Evolutionary conservation across 2,329 filamentous ascomycete species (phyloP).

Genomic region (Colletotrichum gigasporum): DNA sequence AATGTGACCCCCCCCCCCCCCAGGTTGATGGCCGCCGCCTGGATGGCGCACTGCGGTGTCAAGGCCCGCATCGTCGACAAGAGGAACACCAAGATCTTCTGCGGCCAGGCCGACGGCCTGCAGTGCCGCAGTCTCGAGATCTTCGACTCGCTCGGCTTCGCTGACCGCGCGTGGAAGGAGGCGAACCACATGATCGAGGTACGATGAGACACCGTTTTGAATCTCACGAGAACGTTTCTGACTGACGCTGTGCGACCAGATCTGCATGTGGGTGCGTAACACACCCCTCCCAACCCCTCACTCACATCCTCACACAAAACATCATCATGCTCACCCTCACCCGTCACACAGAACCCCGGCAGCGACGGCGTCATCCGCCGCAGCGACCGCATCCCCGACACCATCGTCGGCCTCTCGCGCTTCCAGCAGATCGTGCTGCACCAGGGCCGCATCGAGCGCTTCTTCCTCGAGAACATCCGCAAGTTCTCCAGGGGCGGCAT

Average conservation of each 20-base stretch:
- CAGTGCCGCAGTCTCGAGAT: slow-evolving; percentile 77
- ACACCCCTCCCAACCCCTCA: no score
- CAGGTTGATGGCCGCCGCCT: slow-evolving; percentile 53
- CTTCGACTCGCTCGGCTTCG: slow-evolving; percentile 77
- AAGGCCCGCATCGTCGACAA: slow-evolving; percentile 56
- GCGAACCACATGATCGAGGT: slow-evolving; percentile 76
- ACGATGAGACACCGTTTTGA: slow-evolving; percentile 29
- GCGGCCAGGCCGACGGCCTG: slow-evolving; percentile 55
- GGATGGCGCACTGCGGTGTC: slow-evolving; percentile 52
- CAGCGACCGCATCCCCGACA: slow-evolving; percentile 70
- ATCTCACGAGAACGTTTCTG: slow-evolving; percentile 17
- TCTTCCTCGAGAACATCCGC: slow-evolving; percentile 70
- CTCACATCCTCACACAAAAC: background rate
- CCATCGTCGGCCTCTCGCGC: slow-evolving; percentile 66
- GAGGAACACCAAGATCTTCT: slow-evolving; percentile 48
- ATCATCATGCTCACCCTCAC: slow-evolving; percentile 36
- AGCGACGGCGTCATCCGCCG: slow-evolving; percentile 64
- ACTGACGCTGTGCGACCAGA: slow-evolving; percentile 6
- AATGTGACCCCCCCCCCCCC: no score
- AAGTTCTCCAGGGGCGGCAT: slow-evolving; percentile 58
- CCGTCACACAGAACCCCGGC: slow-evolving; percentile 74
- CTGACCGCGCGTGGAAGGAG: slow-evolving; percentile 71
- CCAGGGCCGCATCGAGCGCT: slow-evolving; percentile 75
- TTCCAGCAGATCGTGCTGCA: slow-evolving; percentile 75
- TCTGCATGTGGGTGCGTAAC: slow-evolving; percentile 31